Evolutionary conservation across 1,284 basidiomycete species (phyloP).

Genomic region (Blastosporella zonata): DNA sequence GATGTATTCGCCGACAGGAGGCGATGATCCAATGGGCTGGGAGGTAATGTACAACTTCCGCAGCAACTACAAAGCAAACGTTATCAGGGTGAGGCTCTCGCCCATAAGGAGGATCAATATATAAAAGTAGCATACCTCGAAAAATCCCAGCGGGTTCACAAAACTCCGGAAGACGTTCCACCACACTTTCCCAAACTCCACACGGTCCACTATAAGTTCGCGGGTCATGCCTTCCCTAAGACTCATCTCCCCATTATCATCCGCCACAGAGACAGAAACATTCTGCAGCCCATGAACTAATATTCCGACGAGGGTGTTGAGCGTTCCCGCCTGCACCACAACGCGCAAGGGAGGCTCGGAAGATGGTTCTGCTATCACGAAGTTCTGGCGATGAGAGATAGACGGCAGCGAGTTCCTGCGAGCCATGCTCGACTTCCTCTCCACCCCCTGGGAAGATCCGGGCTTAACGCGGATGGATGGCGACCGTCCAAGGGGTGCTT

Average conservation of each 20-base stretch:
- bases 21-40: slow-evolving; percentile 38
- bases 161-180: slow-evolving; percentile 80
- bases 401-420: slow-evolving; percentile 76
- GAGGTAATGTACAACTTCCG: slow-evolving; percentile 65
- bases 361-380: slow-evolving; percentile 55
- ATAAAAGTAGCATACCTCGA: slow-evolving; percentile 58
- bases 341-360: slow-evolving; percentile 70
- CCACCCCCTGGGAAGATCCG: slow-evolving; percentile 58
- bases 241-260: slow-evolving; percentile 81
- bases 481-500: slow-evolving; percentile 44
- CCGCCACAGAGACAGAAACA: slow-evolving; percentile 72
- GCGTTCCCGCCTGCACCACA: slow-evolving; percentile 71
- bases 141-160: slow-evolving; percentile 73
- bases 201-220: slow-evolving; percentile 65
- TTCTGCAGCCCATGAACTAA: slow-evolving; percentile 75
- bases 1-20: slow-evolving; percentile 38
- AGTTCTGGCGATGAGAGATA: slow-evolving; percentile 58
- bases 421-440: slow-evolving; percentile 70
- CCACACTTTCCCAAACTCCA: slow-evolving; percentile 72
- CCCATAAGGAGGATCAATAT: background rate
- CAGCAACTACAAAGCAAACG: slow-evolving; percentile 48
- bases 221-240: slow-evolving; percentile 66
- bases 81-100: background rate
- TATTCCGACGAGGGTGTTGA: slow-evolving; percentile 69
- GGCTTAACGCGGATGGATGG: slow-evolving; percentile 77